phyloP scores from a whole-genome alignment of 306 rosid genomes.

The Vigna hirtella region DNA sequence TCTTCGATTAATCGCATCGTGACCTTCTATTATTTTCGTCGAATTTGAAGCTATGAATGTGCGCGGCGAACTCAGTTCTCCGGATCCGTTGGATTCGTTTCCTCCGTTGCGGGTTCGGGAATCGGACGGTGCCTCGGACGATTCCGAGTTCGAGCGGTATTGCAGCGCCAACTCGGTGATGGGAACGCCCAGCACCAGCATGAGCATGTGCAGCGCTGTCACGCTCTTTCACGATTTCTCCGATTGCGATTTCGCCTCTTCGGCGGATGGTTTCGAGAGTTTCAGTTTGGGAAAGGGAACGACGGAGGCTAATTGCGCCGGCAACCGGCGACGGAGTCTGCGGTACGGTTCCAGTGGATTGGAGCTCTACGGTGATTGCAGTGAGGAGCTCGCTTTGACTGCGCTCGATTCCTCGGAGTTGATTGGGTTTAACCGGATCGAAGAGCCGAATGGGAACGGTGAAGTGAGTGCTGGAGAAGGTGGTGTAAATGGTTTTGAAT shows the following conservation, averaged over 20 bases:
- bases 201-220: constrained; percentile 66
- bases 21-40: background rate
- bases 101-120: constrained; percentile 48
- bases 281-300: constrained; percentile 59
- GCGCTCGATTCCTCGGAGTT: constrained; percentile 49
- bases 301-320: constrained; percentile 38
- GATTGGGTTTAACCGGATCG: constrained; percentile 33
- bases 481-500: constrained; percentile 28
- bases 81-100: constrained; percentile 58
- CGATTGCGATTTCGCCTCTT: constrained; percentile 65
- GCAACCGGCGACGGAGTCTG: constrained; percentile 38
- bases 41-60: constrained; percentile 58
- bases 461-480: constrained; percentile 10
- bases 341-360: constrained; percentile 50
- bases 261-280: constrained; percentile 52
- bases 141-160: constrained; percentile 88
- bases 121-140: constrained; percentile 57
- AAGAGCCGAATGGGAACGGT: constrained; percentile 14
- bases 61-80: constrained; percentile 40
- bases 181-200: constrained; percentile 73
- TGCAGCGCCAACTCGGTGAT: constrained; percentile 86
- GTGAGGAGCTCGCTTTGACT: constrained; percentile 51
- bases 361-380: constrained; percentile 68
- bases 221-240: constrained; percentile 72
- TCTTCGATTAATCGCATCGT: background rate